Conservation (phyloP, 2,329 filamentous ascomycete genomes). For the Calonectria montana region DNA sequence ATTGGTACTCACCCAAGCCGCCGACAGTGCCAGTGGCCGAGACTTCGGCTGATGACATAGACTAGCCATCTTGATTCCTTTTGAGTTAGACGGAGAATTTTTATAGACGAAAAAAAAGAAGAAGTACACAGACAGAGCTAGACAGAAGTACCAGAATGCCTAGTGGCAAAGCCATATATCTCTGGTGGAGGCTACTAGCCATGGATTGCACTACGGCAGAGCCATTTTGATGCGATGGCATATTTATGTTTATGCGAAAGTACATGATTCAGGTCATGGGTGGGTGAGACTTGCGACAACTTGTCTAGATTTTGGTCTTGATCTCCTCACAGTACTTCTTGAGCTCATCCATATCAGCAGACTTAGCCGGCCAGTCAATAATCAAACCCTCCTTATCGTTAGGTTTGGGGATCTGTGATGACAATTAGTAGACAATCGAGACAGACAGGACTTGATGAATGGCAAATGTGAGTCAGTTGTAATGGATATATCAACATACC, state of each 20-base stretch:
- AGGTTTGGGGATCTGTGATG: constrained; percentile 89
- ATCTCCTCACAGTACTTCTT: constrained; percentile 85
- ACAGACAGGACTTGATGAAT: not conserved
- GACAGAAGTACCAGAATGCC: constrained; percentile 33
- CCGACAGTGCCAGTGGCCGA: constrained; percentile 38
- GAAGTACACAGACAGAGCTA: constrained; percentile 4
- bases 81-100: constrained; percentile 17
- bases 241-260: not conserved
- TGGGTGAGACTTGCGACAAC: not conserved
- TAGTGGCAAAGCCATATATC: constrained; percentile 20
- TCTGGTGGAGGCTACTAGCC: constrained; percentile 15
- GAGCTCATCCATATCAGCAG: constrained; percentile 83
- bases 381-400: constrained; percentile 83
- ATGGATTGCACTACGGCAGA: not conserved
- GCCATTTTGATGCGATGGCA: not conserved
- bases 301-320: constrained; percentile 83
- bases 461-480: not conserved
- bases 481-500: constrained; percentile 59
- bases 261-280: constrained; percentile 8
- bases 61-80: constrained; percentile 44
- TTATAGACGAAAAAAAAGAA: constrained; percentile 1
- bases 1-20: constrained; percentile 70
- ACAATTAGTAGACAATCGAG: constrained; percentile 1
- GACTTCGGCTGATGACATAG: constrained; percentile 59
- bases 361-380: constrained; percentile 82